phyloP scores from a whole-genome alignment of 2,329 filamentous ascomycete genomes.

The Phaeoacremonium minimum region DNA sequence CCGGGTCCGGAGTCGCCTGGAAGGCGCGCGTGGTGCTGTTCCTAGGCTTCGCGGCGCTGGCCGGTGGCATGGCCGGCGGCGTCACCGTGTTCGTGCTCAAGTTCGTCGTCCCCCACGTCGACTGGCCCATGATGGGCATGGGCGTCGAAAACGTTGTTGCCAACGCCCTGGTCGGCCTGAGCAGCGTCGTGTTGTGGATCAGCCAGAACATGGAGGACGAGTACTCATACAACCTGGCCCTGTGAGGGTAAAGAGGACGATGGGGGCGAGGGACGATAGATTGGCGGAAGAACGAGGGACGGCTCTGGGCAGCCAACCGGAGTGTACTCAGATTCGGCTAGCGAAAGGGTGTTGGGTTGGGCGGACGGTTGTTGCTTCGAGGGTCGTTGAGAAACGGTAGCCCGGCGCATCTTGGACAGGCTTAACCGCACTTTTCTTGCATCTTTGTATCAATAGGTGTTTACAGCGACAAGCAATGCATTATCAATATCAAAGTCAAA shows the following conservation, averaged over 20 bases:
- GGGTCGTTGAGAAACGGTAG: too few species aligned
- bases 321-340: too few species aligned
- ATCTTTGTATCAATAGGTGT: too few species aligned
- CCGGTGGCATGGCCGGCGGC: constrained; percentile 64
- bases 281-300: not conserved
- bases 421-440: too few species aligned
- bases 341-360: too few species aligned
- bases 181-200: constrained; percentile 62
- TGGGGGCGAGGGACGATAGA: not conserved
- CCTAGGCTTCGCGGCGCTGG: constrained; percentile 60
- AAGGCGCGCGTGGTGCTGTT: constrained; percentile 66
- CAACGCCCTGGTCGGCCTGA: constrained; percentile 59
- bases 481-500: too few species aligned
- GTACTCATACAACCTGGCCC: constrained; percentile 63
- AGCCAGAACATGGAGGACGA: constrained; percentile 72
- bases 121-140: constrained; percentile 59
- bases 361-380: too few species aligned
- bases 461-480: too few species aligned
- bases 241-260: constrained; percentile 38
- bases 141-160: constrained; percentile 63
- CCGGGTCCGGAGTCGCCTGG: constrained; percentile 61
- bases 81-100: constrained; percentile 66
- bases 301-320: not conserved
- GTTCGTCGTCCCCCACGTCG: constrained; percentile 53
- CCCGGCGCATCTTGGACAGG: too few species aligned